Percentiles rank a stretch among this genome's conserved stretches.
These are phyloP conservation scores for Xylariaceae sp. DNA, from an alignment of 2,329 filamentous ascomycete species.

Conservation along the genomic window DNA sequence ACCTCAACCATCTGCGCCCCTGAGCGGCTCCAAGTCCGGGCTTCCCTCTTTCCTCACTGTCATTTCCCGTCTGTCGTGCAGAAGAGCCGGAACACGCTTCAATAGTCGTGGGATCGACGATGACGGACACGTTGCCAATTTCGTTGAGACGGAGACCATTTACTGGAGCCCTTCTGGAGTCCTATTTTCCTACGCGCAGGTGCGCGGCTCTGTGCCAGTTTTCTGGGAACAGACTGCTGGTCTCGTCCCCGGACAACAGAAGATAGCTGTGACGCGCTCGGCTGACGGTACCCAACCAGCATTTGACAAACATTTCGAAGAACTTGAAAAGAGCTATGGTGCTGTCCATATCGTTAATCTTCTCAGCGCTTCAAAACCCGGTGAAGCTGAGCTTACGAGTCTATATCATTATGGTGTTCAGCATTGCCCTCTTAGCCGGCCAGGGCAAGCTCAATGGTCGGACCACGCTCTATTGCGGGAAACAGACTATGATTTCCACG, in stretches of 20 bases:
- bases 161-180: slow-evolving; percentile 78
- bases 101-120: slow-evolving; percentile 98
- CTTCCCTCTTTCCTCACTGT: slow-evolving; percentile 82
- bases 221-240: slow-evolving; percentile 97
- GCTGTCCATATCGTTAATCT: slow-evolving; percentile 91
- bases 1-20: slow-evolving; percentile 70
- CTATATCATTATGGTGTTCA: slow-evolving; percentile 76
- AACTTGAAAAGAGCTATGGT: slow-evolving; percentile 82
- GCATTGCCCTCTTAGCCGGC: slow-evolving; percentile 67
- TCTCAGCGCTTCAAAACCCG: slow-evolving; percentile 83
- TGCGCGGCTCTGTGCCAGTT: slow-evolving; percentile 87
- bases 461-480: slow-evolving; percentile 75
- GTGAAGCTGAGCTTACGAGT: slow-evolving; percentile 78
- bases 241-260: slow-evolving; percentile 86
- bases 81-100: slow-evolving; percentile 89
- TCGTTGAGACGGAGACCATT: slow-evolving; percentile 95
- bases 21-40: slow-evolving; percentile 64
- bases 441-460: slow-evolving; percentile 51
- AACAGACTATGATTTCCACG: slow-evolving; percentile 95
- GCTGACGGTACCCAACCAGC: slow-evolving; percentile 88
- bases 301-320: slow-evolving; percentile 91
- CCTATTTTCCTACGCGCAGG: slow-evolving; percentile 90
- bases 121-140: slow-evolving; percentile 95
- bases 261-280: slow-evolving; percentile 86
- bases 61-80: slow-evolving; percentile 87